These are phyloP conservation scores for Penicillium turbatum DNA, from an alignment of 495 filamentous ascomycete genomes.

Conservation along the genomic window DNA sequence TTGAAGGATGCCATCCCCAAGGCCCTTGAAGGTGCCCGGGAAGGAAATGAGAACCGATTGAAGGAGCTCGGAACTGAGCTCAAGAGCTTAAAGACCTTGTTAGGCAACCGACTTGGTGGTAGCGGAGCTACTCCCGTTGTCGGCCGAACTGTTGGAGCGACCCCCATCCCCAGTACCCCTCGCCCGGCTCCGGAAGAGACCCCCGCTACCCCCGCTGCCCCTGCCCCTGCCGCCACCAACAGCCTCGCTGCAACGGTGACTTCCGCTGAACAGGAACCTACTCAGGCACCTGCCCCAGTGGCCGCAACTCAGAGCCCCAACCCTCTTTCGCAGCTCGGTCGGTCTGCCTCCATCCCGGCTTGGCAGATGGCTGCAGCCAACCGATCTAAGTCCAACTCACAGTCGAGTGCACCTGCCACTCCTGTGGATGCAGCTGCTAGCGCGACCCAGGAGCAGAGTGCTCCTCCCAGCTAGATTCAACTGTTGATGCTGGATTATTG, in stretches of 20 bases:
- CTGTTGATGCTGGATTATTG: background rate
- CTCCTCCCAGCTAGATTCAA: constrained; percentile 28
- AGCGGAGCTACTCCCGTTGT: constrained; percentile 35
- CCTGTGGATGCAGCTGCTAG: constrained; percentile 17
- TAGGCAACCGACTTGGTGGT: constrained; percentile 72
- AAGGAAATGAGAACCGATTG: constrained; percentile 71
- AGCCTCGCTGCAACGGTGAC: constrained; percentile 29
- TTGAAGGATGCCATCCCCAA: constrained; percentile 82
- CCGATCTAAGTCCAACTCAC: constrained; percentile 46
- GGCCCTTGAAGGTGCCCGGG: constrained; percentile 81
- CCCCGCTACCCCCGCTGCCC: constrained; percentile 21
- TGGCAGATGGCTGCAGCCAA: constrained; percentile 83
- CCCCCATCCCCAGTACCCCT: constrained; percentile 18
- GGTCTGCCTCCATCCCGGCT: constrained; percentile 72
- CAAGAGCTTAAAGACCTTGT: constrained; percentile 83
- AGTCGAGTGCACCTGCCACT: constrained; percentile 24
- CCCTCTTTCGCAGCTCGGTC: constrained; percentile 42
- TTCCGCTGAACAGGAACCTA: constrained; percentile 29
- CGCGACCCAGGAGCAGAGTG: constrained; percentile 27
- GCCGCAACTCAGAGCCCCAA: constrained; percentile 35
- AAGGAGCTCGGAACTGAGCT: constrained; percentile 84
- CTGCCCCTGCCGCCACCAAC: constrained; percentile 20
- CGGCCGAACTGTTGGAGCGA: constrained; percentile 30
- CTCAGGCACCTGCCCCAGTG: constrained; percentile 34
- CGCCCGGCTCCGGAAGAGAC: constrained; percentile 28